A percentile compares a stretch with the other conserved stretches of the same genome.
phyloP scores from a whole-genome alignment of 139 green algal genomes.

The Micromonas pusilla region DNA sequence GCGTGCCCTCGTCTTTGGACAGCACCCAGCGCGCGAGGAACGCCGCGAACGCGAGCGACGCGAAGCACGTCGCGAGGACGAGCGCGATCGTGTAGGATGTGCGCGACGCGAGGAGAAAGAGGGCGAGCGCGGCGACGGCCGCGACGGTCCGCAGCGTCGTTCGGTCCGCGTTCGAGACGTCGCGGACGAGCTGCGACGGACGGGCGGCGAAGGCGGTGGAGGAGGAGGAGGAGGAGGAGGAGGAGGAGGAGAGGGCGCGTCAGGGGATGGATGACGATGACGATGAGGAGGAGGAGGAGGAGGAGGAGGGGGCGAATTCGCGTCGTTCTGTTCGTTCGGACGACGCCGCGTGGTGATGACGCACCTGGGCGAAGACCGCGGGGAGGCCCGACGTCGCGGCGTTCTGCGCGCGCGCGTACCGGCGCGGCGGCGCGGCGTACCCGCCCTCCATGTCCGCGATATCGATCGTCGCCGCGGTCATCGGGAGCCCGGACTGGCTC shows the following conservation, averaged over 20 bases:
- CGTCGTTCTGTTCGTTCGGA: no score
- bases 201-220: not conserved
- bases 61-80: constrained; percentile 49
- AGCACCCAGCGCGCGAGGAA: constrained; percentile 58
- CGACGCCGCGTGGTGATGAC: no score
- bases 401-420: not conserved
- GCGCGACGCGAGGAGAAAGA: not conserved
- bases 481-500: not conserved
- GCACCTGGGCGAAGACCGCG: no score
- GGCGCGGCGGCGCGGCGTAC: not conserved
- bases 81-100: constrained; percentile 19
- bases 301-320: no score
- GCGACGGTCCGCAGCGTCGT: not conserved
- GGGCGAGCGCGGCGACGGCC: not conserved
- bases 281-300: no score
- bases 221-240: not conserved
- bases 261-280: no score
- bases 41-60: constrained; percentile 47
- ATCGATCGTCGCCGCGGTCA: not conserved
- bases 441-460: not conserved
- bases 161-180: not conserved
- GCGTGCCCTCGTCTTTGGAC: constrained; percentile 52
- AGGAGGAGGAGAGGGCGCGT: no score
- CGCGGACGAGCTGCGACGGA: not conserved
- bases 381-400: no score